Evolutionary conservation across 345 rosid genomes (phyloP).

Genomic region (Melaleuca quinquenervia): DNA sequence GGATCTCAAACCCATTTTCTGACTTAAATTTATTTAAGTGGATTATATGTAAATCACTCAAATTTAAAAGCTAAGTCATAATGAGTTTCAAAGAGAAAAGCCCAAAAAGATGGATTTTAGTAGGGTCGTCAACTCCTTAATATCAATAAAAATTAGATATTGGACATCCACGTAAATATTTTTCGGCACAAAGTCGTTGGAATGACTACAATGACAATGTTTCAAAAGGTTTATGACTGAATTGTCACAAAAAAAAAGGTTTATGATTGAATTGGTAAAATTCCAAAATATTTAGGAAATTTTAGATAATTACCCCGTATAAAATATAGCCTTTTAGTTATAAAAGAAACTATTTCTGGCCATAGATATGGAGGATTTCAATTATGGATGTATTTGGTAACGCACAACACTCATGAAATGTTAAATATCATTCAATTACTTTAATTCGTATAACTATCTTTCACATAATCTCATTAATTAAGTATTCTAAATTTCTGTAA

Average conservation of each 20-base stretch:
- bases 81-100: not conserved
- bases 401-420: not conserved
- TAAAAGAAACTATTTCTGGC: not conserved
- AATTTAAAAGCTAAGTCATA: not conserved
- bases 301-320: too few relatives aligned
- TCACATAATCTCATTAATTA: not conserved
- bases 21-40: too few relatives aligned
- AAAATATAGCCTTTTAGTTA: not conserved
- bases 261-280: too few relatives aligned
- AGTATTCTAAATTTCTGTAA: not conserved
- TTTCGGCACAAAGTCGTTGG: too few relatives aligned
- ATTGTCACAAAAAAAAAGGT: too few relatives aligned
- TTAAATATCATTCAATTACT: not conserved
- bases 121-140: not conserved
- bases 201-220: too few relatives aligned
- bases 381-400: not conserved
- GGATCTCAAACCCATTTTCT: too few relatives aligned
- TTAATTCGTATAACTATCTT: not conserved
- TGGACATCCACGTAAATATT: too few relatives aligned
- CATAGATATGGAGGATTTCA: not conserved
- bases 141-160: too few relatives aligned
- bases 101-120: not conserved
- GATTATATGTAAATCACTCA: not conserved
- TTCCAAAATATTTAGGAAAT: too few relatives aligned
- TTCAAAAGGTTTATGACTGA: too few relatives aligned